Base-by-base conservation (phyloP, 371 early-diverging fungal species). In the Rhizopus sp. region DNA sequence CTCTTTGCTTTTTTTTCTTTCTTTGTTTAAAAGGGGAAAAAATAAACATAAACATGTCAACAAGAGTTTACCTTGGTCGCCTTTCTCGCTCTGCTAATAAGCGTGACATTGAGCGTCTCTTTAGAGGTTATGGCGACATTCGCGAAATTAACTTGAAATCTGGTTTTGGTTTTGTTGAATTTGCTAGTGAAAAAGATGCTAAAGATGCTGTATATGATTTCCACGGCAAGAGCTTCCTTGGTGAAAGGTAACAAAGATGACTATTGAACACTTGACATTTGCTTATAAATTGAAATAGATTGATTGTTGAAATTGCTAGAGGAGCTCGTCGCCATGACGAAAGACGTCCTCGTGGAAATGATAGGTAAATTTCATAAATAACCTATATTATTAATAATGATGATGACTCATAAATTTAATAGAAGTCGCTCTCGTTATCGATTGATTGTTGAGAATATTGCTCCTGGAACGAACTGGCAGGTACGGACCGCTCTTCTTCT, bases 141-240 rank as follows among this genome's bases (percentile, higher is more conserved):
- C 82, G 85, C 62, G 91, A 90, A 63, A 81, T 88, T 53, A 88
- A 82, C 59, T 64, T 90, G 57, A 87, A 87, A 72, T 81, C 74
- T 49, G 91, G 91, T 41, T 90, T 89, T 63, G 91, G 90, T 49
- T 90, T 90, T 73, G 88, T 90, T 46, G 91, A 90, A 67, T 90
- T 88, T 64, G 78, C 72, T 47, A 83, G 87, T 70, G 72, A 73
- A 50, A 72, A 83, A 66, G 91, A 90, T 78, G 91, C 91, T 52
- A 80, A 86, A 50, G 91, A 90, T 78, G 89, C 78, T 16, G 87
- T 90, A 38, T 82, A 88, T 54, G 85, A 85, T 55, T 78, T 82
- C 57, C 81, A 90, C 55, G 87, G 87, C 47, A 84, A 78, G 55
- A 78, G 75, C 42, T 90, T 90, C 62, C 75, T 88, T 65, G 90